Conservation (phyloP, 192 early-diverging fungal species). For the Rhizoclosmatium globosum region DNA sequence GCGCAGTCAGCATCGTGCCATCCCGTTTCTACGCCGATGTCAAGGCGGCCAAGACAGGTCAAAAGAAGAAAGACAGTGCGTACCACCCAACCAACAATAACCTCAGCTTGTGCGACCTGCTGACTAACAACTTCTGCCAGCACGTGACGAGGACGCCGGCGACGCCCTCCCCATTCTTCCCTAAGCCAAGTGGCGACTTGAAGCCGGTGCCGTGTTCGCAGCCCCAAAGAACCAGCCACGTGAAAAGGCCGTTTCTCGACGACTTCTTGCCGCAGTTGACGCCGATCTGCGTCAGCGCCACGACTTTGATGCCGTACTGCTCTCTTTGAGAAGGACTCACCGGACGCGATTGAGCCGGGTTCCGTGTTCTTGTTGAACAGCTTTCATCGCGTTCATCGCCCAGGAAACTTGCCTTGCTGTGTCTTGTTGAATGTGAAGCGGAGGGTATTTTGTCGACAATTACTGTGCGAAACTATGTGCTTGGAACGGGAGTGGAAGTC, state of each 20-base stretch:
- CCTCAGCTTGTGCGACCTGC: background rate
- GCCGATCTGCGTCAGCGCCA: slow-evolving; percentile 52
- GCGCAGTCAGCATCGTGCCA: background rate
- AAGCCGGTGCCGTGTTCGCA: background rate
- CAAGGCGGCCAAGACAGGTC: slow-evolving; percentile 40
- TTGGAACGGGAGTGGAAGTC: slow-evolving; percentile 63
- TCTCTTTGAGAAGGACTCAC: slow-evolving; percentile 43
- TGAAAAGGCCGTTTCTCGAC: background rate
- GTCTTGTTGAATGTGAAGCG: slow-evolving; percentile 54
- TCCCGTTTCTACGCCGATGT: slow-evolving; percentile 26
- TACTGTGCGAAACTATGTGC: slow-evolving; percentile 54
- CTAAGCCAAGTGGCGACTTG: slow-evolving; percentile 17
- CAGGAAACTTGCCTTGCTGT: slow-evolving; percentile 52
- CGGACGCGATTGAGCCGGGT: slow-evolving; percentile 52
- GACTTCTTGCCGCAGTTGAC: slow-evolving; percentile 55
- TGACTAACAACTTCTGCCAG: slow-evolving; percentile 7
- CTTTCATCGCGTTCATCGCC: slow-evolving; percentile 54
- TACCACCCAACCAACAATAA: background rate
- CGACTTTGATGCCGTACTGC: slow-evolving; percentile 51
- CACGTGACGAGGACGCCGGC: slow-evolving; percentile 40
- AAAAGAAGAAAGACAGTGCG: slow-evolving; percentile 31
- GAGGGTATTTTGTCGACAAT: slow-evolving; percentile 57
- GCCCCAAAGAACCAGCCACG: background rate
- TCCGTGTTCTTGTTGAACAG: slow-evolving; percentile 57
- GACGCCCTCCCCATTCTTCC: slow-evolving; percentile 48